Evolutionary conservation across 2,329 filamentous ascomycete genomes (phyloP), one percentile per base, ranked within the genome.

Genomic region (Stenocarpella maydis): DNA sequence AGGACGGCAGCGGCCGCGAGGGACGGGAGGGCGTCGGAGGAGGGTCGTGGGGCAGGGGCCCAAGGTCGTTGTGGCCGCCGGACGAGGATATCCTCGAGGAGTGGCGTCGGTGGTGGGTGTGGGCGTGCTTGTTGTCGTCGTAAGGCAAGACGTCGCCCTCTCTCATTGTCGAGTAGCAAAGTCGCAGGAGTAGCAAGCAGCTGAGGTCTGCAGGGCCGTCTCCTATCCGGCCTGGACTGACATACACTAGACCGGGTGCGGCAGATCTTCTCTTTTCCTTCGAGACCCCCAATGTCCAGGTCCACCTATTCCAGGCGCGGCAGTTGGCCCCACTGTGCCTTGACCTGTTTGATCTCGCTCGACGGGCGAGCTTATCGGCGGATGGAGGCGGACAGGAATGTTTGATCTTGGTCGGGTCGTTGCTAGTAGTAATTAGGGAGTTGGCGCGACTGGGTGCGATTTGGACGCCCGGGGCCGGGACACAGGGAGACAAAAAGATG

Each of bases 1-100:
- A 55, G n/a, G 69, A 63, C 50, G 64, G 67, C 58, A 71, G 55
- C 43, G 61, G 63, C 45, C 41, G 34, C 41, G 50, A 63, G 47
- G 54, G 26, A 17, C 15, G 31, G 17, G 54, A n/a, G 12, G 53
- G 53, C 12, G 5, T 37, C 34, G 39, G 26, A 45, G 34, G 53
- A 21, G 31, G 17, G 12, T 45, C 6, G 26, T 45, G 60, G 37
- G 28, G 54, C 14, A 37, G 60, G 9, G 41, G 19, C 53, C 43
- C 49, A 10, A 26, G 10, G 15, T 61, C 19, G 52, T 53, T 34
- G 60, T 70, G 60, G 55, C 47, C 37, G 9, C 68, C 63, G 6
- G 63, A 67, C 1, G 64, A 64, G 37, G 66, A 54, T 37, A 65
- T 53, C 28, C 21, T 68, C 10, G 58, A 34, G n/a, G 60, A 63